Base-by-base conservation (phyloP, 345 rosid species). In the Chamaenerion angustifolium region DNA sequence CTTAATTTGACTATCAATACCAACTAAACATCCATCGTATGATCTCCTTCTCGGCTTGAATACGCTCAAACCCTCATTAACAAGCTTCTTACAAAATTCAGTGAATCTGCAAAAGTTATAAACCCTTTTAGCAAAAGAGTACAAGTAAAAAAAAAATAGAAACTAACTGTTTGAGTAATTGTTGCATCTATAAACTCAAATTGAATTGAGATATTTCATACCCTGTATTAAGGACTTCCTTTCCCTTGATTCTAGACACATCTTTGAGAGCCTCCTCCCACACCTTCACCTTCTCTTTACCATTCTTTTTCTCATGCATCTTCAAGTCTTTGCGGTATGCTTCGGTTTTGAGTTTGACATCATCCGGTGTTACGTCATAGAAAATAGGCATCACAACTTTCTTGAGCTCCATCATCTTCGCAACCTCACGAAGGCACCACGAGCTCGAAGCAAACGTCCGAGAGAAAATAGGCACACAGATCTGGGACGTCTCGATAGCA, bases 381-480 rank as follows among this genome's bases (percentile, higher is more conserved):
- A 51, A 51, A 12, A 51, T 15, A 4, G 54, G 54, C 10, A 31
- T 14, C 6, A 51, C 15, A 6, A 12, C 18, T 16, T 51, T 51
- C 3, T 51, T 31, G 3, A 35, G 42, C 11, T 15, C 16, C 4
- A 51, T 41, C 54, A 35, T 51, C 12, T 15, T 14, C 0, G 4
- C 5, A 15, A 51, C 42, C 43, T 51, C 54, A 1, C 16, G 14
- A 35, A 51, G 54, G 19, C 54, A 51, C 42, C 42, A 35, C 37
- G n/a, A 13, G 37, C 54, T 51, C 11, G 16, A n/a, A 51, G 43
- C 54, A 7, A 27, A 51, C 16, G 14, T 35, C 37, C 37, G 3
- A n/a, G 54, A 51, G 43, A 51, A 51, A 19, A 51, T 51, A 3
- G 54, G 54, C 19, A 51, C 6, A 10, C 54, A 51, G 4, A 51